These are phyloP conservation scores for Imleria badia DNA, from an alignment of 768 basidiomycete genomes.

Conservation along the genomic window DNA sequence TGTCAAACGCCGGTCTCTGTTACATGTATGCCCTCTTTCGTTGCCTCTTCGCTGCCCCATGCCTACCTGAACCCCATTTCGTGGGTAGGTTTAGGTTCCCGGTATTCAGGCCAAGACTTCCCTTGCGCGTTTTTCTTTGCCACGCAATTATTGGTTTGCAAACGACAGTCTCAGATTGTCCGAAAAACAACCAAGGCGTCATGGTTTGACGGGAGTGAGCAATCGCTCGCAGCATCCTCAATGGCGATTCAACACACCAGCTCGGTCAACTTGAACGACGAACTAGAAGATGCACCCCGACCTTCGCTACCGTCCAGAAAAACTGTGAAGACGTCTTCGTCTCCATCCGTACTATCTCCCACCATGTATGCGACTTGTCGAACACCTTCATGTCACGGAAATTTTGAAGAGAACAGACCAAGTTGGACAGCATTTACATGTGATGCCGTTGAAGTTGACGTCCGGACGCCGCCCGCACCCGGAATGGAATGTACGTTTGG, in stretches of 20 bases:
- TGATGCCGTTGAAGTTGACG: not conserved
- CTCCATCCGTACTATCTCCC: slow-evolving; percentile 68
- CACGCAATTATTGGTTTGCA: too few species aligned
- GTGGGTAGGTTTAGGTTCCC: too few species aligned
- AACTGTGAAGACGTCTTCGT: slow-evolving; percentile 29
- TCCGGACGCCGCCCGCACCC: not conserved
- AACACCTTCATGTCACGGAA: slow-evolving; percentile 69
- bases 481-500: not conserved
- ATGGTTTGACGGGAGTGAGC: slow-evolving; percentile 57
- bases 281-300: slow-evolving; percentile 4
- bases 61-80: too few species aligned
- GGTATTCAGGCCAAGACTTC: too few species aligned
- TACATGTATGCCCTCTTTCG: too few species aligned
- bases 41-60: too few species aligned
- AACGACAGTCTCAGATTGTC: too few species aligned
- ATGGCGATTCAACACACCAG: slow-evolving; percentile 50
- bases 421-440: not conserved
- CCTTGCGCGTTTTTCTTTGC: too few species aligned
- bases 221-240: slow-evolving; percentile 63
- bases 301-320: slow-evolving; percentile 21
- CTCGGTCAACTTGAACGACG: slow-evolving; percentile 12
- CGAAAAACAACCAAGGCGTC: slow-evolving; percentile 1
- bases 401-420: slow-evolving; percentile 46
- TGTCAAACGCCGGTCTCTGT: too few species aligned
- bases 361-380: slow-evolving; percentile 71